These are phyloP conservation scores for Ustilago sp. DNA, from an alignment of 1,284 basidiomycete genomes.

Conservation along the genomic window DNA sequence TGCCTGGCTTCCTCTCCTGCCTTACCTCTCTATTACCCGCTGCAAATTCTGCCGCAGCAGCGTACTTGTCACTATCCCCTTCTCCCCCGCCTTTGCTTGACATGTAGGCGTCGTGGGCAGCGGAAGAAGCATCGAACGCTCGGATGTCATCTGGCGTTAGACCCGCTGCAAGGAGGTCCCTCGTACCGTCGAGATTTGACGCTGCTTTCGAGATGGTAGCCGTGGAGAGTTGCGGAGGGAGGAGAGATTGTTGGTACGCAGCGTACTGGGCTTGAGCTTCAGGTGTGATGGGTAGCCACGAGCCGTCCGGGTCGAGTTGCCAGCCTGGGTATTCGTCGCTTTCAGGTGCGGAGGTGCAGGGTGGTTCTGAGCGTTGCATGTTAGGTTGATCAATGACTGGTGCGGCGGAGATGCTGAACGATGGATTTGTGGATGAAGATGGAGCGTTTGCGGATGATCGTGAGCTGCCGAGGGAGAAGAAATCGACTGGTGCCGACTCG, in stretches of 20 bases:
- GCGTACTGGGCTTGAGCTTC: conserved; percentile 62
- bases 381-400: conserved; percentile 40
- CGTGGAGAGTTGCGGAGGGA: neutral
- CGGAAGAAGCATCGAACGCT: conserved; percentile 51
- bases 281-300: conserved; percentile 66
- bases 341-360: neutral
- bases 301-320: conserved; percentile 66
- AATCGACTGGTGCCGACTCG: conserved; percentile 31
- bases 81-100: conserved; percentile 3
- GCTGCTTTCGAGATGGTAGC: conserved; percentile 7
- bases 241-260: conserved; percentile 38
- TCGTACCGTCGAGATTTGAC: conserved; percentile 44
- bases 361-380: neutral
- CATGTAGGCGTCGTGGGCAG: conserved; percentile 43
- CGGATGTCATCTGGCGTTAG: conserved; percentile 26
- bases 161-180: conserved; percentile 28
- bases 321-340: conserved; percentile 56
- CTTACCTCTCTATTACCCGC: conserved; percentile 28
- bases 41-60: conserved; percentile 39
- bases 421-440: neutral
- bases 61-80: conserved; percentile 38
- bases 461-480: conserved; percentile 37
- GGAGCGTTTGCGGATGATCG: conserved; percentile 4
- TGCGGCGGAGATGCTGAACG: conserved; percentile 50
- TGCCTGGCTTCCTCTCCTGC: conserved; percentile 46